Conservation (phyloP, 2,329 filamentous ascomycete species). For the Nakataea oryzae region DNA sequence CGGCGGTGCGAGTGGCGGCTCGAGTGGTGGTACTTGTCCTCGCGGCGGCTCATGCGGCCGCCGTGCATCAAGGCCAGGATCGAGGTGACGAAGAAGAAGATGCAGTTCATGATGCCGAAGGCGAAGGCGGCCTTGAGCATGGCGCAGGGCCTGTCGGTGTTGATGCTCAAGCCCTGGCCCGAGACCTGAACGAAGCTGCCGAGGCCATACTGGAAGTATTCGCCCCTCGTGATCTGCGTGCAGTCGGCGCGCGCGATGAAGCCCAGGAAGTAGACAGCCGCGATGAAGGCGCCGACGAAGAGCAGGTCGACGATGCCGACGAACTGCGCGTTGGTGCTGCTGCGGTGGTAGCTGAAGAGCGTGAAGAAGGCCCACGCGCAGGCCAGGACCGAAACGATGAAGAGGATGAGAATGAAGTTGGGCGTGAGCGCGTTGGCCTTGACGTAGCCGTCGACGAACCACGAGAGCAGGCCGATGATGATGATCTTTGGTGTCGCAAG, state of each 20-base stretch:
- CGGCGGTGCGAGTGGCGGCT: conserved; percentile 30
- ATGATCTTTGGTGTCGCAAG: conserved; percentile 41
- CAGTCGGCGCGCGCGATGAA: conserved; percentile 57
- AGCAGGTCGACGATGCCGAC: conserved; percentile 48
- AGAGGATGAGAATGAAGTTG: conserved; percentile 52
- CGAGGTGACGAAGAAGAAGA: conserved; percentile 72
- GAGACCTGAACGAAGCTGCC: conserved; percentile 50
- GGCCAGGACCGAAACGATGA: conserved; percentile 55
- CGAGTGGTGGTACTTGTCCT: conserved; percentile 32
- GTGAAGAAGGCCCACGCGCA: conserved; percentile 55
- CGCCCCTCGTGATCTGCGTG: conserved; percentile 39
- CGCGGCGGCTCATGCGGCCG: conserved; percentile 25
- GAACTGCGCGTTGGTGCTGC: conserved; percentile 48
- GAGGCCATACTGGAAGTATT: conserved; percentile 45
- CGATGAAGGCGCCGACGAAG: conserved; percentile 56
- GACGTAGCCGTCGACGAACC: conserved; percentile 53
- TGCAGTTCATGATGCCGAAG: conserved; percentile 76
- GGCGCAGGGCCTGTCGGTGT: conserved; percentile 66
- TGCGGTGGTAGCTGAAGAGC: conserved; percentile 56
- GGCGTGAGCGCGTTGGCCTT: conserved; percentile 47
- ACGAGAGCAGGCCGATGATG: conserved; percentile 55
- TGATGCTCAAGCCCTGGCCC: conserved; percentile 38
- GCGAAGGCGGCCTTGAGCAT: conserved; percentile 91
- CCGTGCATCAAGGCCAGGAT: conserved; percentile 56
- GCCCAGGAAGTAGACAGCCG: conserved; percentile 48